A percentile compares a stretch with the other conserved stretches of the same genome.
phyloP scores from a whole-genome alignment of 257 asterid species.

The Solanum tacnaense region DNA sequence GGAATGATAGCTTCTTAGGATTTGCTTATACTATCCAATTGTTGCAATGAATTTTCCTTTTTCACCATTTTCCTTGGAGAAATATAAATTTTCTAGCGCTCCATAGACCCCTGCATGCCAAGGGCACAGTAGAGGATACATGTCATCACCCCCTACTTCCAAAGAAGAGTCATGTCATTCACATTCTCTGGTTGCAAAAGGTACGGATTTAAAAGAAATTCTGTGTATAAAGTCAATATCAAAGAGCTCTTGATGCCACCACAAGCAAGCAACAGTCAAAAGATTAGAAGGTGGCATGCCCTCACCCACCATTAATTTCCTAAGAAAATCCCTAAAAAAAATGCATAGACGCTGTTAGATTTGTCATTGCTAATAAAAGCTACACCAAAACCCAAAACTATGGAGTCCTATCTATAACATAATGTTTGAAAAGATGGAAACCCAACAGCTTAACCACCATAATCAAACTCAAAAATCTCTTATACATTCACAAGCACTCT shows the following conservation, averaged over 20 bases:
- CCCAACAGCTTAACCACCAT: neutral
- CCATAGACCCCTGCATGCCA: neutral
- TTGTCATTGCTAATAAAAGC: neutral
- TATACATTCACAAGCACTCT: neutral
- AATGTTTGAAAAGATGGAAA: neutral
- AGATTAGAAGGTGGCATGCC: neutral
- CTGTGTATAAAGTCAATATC: neutral
- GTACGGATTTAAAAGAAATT: neutral
- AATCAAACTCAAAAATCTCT: neutral
- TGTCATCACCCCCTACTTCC: neutral
- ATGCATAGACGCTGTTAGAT: neutral
- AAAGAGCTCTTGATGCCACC: neutral
- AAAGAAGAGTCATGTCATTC: neutral
- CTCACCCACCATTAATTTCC: neutral
- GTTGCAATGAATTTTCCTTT: neutral
- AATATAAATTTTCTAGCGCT: neutral
- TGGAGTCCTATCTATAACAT: neutral
- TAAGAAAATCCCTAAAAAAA: neutral
- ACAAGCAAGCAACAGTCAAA: neutral
- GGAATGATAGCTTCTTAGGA: neutral
- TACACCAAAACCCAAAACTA: neutral
- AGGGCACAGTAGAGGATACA: neutral
- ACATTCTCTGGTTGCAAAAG: neutral
- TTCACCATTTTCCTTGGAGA: neutral
- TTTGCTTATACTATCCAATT: neutral